Evolutionary conservation across 2,329 filamentous ascomycete species (phyloP), one percentile per base, ranked within the genome.

Genomic region (Paecilomyces niveus): DNA sequence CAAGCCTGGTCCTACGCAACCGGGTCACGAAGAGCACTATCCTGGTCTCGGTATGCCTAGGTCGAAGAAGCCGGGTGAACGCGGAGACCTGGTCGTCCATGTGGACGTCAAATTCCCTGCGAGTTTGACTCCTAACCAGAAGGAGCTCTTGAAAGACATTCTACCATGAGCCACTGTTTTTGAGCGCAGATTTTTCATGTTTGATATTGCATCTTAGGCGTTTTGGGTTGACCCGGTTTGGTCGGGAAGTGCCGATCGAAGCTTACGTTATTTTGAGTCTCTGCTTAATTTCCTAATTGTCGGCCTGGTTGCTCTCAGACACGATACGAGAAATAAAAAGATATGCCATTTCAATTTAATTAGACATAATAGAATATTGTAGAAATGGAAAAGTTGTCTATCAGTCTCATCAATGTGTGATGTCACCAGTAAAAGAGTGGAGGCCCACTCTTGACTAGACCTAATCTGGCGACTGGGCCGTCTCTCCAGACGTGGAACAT

Each of bases 101-200:
- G 92, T 96, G 68, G 94, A 94, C 70, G 92, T 99, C 73, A 92
- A 90, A 71, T 97, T 96, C 79, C 94, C 94, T 0, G 87, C 86
- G 2, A 87, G 76, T 49, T 76, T 99, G 74, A 93, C 90, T 3
- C 58, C 82, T 7, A 78, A 83, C 3, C 93, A 97, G 78, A 97
- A 96, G 81, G 79, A 86, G 63, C 82, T 88, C 71, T 75, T 99
- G 63, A 89, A 83, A 76, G 88, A 92, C 67, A 89, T 96, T 67
- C 78, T 99, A 58, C 83, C 75, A 68, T 71, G 56, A 70, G 50
- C 55, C 29, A 9, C 13, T 24, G 21, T 52, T 26, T 24, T n/a
- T 13, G 22, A 52, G 50, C 50, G 50, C 21, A 21, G 2, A 24
- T 10, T 52, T n/a, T 15, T 52, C 21, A 52, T 52, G 50, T 29